phyloP scores from a whole-genome alignment of 1,284 basidiomycete genomes.

The Pulveroboletus sp. region DNA sequence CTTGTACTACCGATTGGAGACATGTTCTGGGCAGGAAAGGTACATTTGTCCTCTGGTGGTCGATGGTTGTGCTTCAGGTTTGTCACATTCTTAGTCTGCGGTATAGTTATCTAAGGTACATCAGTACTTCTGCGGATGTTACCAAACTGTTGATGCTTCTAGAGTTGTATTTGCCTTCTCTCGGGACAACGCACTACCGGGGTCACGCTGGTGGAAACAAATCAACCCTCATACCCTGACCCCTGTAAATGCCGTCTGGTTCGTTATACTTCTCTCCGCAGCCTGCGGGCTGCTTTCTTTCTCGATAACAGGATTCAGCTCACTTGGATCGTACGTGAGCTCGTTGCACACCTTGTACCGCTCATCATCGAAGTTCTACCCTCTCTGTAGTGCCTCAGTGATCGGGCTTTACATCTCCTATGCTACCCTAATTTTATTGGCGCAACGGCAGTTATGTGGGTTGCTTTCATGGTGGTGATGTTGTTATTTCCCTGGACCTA shows the following conservation, averaged over 20 bases:
- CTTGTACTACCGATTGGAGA: constrained; percentile 67
- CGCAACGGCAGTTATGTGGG: constrained; percentile 56
- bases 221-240: constrained; percentile 58
- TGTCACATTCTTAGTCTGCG: constrained; percentile 4
- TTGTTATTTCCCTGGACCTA: constrained; percentile 56
- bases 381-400: constrained; percentile 52
- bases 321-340: constrained; percentile 55
- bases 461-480: constrained; percentile 57
- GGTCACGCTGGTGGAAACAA: constrained; percentile 62
- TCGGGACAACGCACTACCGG: constrained; percentile 67
- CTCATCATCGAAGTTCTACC: background rate
- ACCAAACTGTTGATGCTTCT: constrained; percentile 68
- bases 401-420: constrained; percentile 52
- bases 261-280: constrained; percentile 57
- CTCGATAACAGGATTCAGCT: constrained; percentile 56
- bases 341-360: background rate
- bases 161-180: constrained; percentile 71
- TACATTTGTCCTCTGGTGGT: constrained; percentile 65
- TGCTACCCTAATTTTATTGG: constrained; percentile 62
- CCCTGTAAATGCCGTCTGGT: constrained; percentile 69
- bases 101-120: background rate
- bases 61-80: constrained; percentile 65
- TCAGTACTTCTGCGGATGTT: constrained; percentile 51
- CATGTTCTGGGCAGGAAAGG: constrained; percentile 60
- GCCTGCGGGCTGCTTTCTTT: constrained; percentile 63